phyloP scores from a whole-genome alignment of 768 basidiomycete genomes.

The Infundibulicybe gibba region DNA sequence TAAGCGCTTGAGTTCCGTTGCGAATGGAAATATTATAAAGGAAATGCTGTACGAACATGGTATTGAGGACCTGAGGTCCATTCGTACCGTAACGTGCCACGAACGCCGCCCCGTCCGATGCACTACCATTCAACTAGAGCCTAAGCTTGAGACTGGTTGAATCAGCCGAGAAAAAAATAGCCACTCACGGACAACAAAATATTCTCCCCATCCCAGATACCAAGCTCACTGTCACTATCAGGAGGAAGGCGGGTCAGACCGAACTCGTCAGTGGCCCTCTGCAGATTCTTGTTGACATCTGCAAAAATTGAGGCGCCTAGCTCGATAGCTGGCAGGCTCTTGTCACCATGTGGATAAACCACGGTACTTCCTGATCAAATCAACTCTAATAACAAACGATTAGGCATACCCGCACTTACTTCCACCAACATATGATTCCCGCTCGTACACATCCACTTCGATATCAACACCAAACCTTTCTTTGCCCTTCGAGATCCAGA shows the following conservation, averaged over 20 bases:
- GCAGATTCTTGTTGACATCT: conserved; percentile 59
- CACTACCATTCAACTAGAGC: conserved; percentile 43
- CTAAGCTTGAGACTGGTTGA: not conserved
- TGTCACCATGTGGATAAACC: conserved; percentile 69
- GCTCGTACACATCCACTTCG: conserved; percentile 84
- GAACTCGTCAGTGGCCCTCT: conserved; percentile 80
- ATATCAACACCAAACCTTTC: conserved; percentile 65
- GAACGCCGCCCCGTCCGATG: conserved; percentile 73
- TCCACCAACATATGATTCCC: conserved; percentile 73
- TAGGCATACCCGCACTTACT: conserved; percentile 47
- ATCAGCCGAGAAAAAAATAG: not conserved
- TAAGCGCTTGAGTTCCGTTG: not conserved
- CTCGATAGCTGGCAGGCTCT: conserved; percentile 62
- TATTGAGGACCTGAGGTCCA: conserved; percentile 53
- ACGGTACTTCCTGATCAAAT: conserved; percentile 62
- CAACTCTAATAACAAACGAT: conserved; percentile 2
- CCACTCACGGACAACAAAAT: conserved; percentile 60
- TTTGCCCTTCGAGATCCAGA: conserved; percentile 81
- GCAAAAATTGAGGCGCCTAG: conserved; percentile 88
- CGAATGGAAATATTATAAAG: not conserved
- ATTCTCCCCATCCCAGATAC: conserved; percentile 81
- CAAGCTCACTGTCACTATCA: conserved; percentile 49
- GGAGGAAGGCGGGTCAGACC: conserved; percentile 56
- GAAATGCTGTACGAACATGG: conserved; percentile 36
- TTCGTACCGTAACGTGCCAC: conserved; percentile 77